phyloP scores from a whole-genome alignment of 140 eudicot genomes.

The Erigeron philadelphicus region DNA sequence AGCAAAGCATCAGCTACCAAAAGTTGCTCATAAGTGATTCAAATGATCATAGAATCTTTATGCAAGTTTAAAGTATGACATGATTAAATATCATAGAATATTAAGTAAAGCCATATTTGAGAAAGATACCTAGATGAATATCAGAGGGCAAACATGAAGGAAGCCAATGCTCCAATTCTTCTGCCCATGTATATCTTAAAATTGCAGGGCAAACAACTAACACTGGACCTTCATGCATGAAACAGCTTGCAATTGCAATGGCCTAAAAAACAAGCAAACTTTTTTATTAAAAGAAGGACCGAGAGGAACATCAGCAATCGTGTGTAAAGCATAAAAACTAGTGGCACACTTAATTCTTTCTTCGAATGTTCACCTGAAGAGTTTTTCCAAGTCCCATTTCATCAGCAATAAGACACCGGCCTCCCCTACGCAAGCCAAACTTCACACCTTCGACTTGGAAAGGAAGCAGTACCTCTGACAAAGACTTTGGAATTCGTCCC shows the following conservation, averaged over 20 bases:
- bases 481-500: conserved; percentile 49
- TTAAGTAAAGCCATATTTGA: neutral
- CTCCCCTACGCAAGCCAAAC: conserved; percentile 88
- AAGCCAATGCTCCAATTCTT: conserved; percentile 97
- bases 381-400: conserved; percentile 99
- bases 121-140: conserved; percentile 75
- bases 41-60: neutral
- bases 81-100: neutral
- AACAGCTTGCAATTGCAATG: conserved; percentile 87
- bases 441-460: conserved; percentile 87
- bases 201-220: conserved; percentile 97
- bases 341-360: neutral
- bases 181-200: conserved; percentile 89
- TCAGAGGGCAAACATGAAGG: conserved; percentile 88
- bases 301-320: too few species aligned
- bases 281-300: too few species aligned
- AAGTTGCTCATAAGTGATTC: conserved; percentile 7
- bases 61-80: neutral
- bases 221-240: conserved; percentile 72
- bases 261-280: conserved; percentile 50
- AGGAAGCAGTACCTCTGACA: conserved; percentile 63
- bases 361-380: conserved; percentile 57
- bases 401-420: conserved; percentile 96
- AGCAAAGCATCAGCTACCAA: conserved; percentile 23
- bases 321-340: neutral